These are phyloP conservation scores for Rhizophora apiculata DNA, from an alignment of 345 rosid species.

Conservation along the genomic window DNA sequence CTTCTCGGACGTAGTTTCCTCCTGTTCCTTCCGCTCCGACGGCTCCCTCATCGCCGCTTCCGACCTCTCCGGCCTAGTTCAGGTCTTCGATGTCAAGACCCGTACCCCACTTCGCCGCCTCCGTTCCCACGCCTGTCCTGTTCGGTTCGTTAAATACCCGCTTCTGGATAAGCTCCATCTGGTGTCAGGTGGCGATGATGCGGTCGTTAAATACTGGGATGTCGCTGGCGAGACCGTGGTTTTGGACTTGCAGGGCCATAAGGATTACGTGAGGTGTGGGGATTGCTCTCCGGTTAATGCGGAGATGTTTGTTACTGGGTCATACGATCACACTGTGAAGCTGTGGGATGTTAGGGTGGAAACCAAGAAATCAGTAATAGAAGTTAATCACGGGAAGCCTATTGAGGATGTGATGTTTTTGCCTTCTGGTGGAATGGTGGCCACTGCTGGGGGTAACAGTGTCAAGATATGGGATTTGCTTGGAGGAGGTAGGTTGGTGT, in stretches of 20 bases:
- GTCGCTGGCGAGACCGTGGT: slow-evolving; percentile 65
- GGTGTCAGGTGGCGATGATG: slow-evolving; percentile 90
- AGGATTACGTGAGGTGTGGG: slow-evolving; percentile 87
- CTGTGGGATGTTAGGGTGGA: slow-evolving; percentile 85
- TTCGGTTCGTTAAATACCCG: slow-evolving; percentile 75
- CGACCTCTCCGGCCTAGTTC: slow-evolving; percentile 72
- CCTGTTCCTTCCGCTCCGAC: slow-evolving; percentile 74
- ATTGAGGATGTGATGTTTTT: slow-evolving; percentile 83
- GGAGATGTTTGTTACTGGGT: slow-evolving; percentile 74
- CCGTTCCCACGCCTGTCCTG: slow-evolving; percentile 73
- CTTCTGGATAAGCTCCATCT: slow-evolving; percentile 76
- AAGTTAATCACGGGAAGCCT: slow-evolving; percentile 78
- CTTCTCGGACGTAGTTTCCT: slow-evolving; percentile 76
- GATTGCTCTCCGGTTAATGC: slow-evolving; percentile 71
- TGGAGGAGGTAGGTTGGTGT: slow-evolving; percentile 76
- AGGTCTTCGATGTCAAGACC: slow-evolving; percentile 68
- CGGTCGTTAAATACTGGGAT: slow-evolving; percentile 90
- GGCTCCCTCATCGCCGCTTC: slow-evolving; percentile 83
- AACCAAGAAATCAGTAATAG: slow-evolving; percentile 44
- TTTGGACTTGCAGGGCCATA: slow-evolving; percentile 64
- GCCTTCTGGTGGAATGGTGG: slow-evolving; percentile 86
- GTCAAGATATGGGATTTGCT: slow-evolving; percentile 92
- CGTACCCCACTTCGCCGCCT: slow-evolving; percentile 79
- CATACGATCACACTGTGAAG: slow-evolving; percentile 88
- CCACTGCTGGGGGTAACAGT: slow-evolving; percentile 73